Evolutionary conservation across 73 alveolate genomes (phyloP).

Genomic region (Diophrys appendiculata): DNA sequence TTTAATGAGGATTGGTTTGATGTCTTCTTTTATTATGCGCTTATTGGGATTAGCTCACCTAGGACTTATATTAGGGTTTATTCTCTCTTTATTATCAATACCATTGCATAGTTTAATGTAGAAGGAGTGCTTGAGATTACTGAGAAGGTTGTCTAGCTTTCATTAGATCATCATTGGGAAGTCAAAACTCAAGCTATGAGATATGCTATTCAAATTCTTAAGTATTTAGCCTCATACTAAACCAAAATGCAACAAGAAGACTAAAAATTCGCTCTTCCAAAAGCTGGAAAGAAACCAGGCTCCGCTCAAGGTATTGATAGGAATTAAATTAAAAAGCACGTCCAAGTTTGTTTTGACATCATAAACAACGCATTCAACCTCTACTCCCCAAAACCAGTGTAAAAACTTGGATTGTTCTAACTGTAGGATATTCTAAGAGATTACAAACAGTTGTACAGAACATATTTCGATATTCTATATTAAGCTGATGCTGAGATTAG

Average conservation of each 20-base stretch:
- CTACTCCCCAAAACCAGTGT: conserved; percentile 44
- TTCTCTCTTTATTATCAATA: conserved; percentile 53
- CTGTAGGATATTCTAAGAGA: conserved; percentile 46
- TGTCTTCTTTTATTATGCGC: conserved; percentile 70
- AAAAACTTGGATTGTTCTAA: conserved; percentile 45
- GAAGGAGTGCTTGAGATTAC: conserved; percentile 61
- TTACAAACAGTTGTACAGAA: conserved; percentile 32
- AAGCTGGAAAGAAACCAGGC: conserved; percentile 3
- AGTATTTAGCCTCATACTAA: conserved; percentile 4
- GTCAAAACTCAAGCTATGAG: conserved; percentile 63
- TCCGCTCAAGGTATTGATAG: too few species aligned
- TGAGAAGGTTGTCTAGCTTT: conserved; percentile 43
- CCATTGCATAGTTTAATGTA: conserved; percentile 51
- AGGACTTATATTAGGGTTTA: conserved; percentile 46
- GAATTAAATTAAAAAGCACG: conserved; percentile 25
- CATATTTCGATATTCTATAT: conserved; percentile 42
- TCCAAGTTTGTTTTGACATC: conserved; percentile 23
- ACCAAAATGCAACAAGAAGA: background rate
- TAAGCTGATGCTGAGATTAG: too few species aligned
- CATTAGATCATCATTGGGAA: conserved; percentile 62
- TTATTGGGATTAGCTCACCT: conserved; percentile 54
- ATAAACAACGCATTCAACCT: conserved; percentile 38
- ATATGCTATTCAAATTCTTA: conserved; percentile 37
- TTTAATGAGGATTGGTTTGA: conserved; percentile 71
- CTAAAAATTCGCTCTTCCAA: background rate